These are phyloP conservation scores for Linanthus parryae DNA, from an alignment of 148 eudicot genomes.

Conservation along the genomic window DNA sequence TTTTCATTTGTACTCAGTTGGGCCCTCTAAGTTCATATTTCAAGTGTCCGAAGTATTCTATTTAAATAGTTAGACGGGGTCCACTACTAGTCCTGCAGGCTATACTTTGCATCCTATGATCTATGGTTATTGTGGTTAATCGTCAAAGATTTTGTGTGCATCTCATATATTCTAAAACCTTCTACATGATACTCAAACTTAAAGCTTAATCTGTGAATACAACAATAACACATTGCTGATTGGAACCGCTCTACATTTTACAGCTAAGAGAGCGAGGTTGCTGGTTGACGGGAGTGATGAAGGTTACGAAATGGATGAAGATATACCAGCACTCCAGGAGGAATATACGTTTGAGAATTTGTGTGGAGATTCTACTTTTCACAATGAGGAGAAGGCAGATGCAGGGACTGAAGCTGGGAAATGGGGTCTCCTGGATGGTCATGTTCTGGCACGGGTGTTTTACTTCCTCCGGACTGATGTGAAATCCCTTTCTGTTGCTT, in stretches of 20 bases:
- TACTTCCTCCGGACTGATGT: constrained; percentile 82
- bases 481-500: constrained; percentile 61
- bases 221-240: not conserved
- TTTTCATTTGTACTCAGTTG: too few species aligned
- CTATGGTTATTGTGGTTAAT: not conserved
- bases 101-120: not conserved
- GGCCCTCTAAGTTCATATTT: too few species aligned
- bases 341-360: constrained; percentile 67
- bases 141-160: too few species aligned
- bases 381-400: constrained; percentile 21
- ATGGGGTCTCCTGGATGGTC: constrained; percentile 85
- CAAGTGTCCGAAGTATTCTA: not conserved
- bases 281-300: constrained; percentile 45
- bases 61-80: not conserved
- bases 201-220: too few species aligned
- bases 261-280: constrained; percentile 57
- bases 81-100: not conserved
- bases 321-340: constrained; percentile 19
- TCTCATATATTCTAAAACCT: too few species aligned
- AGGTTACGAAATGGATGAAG: constrained; percentile 39
- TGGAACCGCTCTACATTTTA: constrained; percentile 24
- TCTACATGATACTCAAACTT: constrained; percentile 10
- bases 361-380: constrained; percentile 43
- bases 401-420: constrained; percentile 26
- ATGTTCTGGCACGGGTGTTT: constrained; percentile 72